phyloP scores from a whole-genome alignment of 208 protist species.

The Leishmania mexicana region DNA sequence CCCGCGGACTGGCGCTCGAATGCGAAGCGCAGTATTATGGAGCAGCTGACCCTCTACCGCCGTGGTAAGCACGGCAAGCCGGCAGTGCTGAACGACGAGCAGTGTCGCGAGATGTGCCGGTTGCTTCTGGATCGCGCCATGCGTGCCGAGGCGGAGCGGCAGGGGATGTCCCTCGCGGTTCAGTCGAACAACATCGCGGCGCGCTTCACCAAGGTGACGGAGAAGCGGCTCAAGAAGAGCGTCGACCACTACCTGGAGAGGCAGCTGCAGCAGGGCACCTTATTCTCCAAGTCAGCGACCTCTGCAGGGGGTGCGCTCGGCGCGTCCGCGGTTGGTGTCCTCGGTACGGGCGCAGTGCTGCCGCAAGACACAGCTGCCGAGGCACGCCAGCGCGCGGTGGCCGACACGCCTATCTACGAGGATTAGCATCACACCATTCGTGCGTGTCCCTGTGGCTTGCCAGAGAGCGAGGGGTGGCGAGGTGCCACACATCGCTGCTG shows the following conservation, averaged over 20 bases:
- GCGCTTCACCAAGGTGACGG: conserved; percentile 59
- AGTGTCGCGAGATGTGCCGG: conserved; percentile 58
- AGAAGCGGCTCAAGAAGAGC: conserved; percentile 63
- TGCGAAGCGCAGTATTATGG: conserved; percentile 81
- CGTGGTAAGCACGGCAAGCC: conserved; percentile 55
- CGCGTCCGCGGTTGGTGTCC: neutral
- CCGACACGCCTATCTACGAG: conserved; percentile 57
- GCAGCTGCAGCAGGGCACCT: conserved; percentile 40
- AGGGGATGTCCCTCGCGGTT: conserved; percentile 63
- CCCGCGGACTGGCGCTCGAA: conserved; percentile 56
- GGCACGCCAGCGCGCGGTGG: conserved; percentile 30
- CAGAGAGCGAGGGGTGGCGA: neutral
- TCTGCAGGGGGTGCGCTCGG: conserved; percentile 1
- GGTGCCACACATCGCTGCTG: neutral
- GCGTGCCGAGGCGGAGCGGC: conserved; percentile 55
- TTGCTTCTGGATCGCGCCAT: conserved; percentile 76
- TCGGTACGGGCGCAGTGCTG: conserved; percentile 2
- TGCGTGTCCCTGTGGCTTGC: neutral
- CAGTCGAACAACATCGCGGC: conserved; percentile 43
- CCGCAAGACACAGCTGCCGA: conserved; percentile 8
- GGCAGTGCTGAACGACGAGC: conserved; percentile 50
- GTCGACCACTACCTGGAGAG: conserved; percentile 81
- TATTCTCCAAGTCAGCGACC: neutral
- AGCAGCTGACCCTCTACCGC: conserved; percentile 79
- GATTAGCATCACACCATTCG: conserved; percentile 11